phyloP scores from a whole-genome alignment of 1,284 basidiomycete genomes.

The Ganoderma boninense region DNA sequence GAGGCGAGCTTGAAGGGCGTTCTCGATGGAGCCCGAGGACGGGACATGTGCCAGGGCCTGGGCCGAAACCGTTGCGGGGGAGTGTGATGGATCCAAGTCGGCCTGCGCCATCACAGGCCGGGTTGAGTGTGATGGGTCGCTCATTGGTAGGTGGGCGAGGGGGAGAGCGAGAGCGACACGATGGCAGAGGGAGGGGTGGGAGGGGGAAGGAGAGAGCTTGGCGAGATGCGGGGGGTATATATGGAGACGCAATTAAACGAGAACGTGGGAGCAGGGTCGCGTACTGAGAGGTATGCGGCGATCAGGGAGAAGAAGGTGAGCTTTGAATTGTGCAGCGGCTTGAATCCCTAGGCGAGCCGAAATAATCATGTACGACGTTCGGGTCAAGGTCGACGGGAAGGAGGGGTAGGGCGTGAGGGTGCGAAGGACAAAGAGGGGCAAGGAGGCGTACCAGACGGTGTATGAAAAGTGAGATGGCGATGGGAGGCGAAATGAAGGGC shows the following conservation, averaged over 20 bases:
- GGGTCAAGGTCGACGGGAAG: not conserved
- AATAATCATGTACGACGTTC: not conserved
- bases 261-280: conserved; percentile 32
- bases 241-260: conserved; percentile 30
- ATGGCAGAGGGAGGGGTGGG: conserved; percentile 1
- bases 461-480: conserved; percentile 9
- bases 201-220: conserved; percentile 12
- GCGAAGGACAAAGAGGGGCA: conserved; percentile 7
- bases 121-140: conserved; percentile 21
- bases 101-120: conserved; percentile 12
- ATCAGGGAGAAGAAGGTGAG: conserved; percentile 24
- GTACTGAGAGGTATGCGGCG: conserved; percentile 24
- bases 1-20: conserved; percentile 28
- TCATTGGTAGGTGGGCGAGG: conserved; percentile 13
- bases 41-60: conserved; percentile 12
- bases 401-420: not conserved
- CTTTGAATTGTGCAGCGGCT: not conserved
- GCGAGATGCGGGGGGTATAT: conserved; percentile 23
- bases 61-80: conserved; percentile 2
- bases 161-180: not conserved
- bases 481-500: conserved; percentile 14
- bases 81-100: not conserved
- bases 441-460: conserved; percentile 16
- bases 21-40: conserved; percentile 23
- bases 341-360: not conserved